A percentile compares a stretch with the other conserved stretches of the same genome.
Conservation (phyloP, 345 rosid genomes). For the Camelina sativa region DNA sequence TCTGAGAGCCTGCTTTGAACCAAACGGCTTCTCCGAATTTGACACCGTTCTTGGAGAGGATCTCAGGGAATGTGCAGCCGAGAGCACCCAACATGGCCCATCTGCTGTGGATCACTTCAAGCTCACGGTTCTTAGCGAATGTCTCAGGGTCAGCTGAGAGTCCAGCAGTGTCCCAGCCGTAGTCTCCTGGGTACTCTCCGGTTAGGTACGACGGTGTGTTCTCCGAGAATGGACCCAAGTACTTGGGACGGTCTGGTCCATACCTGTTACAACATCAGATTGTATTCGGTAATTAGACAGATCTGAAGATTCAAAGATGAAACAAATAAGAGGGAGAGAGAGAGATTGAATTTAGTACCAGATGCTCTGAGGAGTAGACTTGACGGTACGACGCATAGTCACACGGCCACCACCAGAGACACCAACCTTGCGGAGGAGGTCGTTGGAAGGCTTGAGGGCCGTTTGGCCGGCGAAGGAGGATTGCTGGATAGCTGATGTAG, state of each 20-base stretch:
- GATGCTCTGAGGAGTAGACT: slow-evolving; percentile 78
- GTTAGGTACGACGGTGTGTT: slow-evolving; percentile 91
- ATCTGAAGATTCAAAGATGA: not conserved
- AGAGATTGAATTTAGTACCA: slow-evolving; percentile 53
- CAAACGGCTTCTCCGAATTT: slow-evolving; percentile 93
- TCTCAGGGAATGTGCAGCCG: slow-evolving; percentile 89
- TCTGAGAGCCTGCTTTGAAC: slow-evolving; percentile 96
- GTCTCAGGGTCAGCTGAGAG: slow-evolving; percentile 96
- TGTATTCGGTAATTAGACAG: not conserved
- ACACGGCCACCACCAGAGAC: slow-evolving; percentile 64
- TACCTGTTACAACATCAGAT: slow-evolving; percentile 60
- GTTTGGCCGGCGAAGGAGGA: slow-evolving; percentile 83
- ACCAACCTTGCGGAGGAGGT: slow-evolving; percentile 72
- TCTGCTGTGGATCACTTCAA: slow-evolving; percentile 92
- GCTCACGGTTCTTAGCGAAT: slow-evolving; percentile 96
- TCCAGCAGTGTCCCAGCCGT: slow-evolving; percentile 99
- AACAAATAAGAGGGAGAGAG: not conserved
- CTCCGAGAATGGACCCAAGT: slow-evolving; percentile 95
- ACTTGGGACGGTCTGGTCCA: slow-evolving; percentile 98
- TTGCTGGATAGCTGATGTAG: slow-evolving; percentile 83
- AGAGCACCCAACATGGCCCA: slow-evolving; percentile 99
- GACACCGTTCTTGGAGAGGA: slow-evolving; percentile 83
- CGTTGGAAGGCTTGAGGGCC: slow-evolving; percentile 72
- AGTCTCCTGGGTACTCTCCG: slow-evolving; percentile 95
- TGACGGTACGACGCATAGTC: slow-evolving; percentile 85